phyloP scores from a whole-genome alignment of 2,329 filamentous ascomycete genomes.

The Teratosphaeriaceae sp. region DNA sequence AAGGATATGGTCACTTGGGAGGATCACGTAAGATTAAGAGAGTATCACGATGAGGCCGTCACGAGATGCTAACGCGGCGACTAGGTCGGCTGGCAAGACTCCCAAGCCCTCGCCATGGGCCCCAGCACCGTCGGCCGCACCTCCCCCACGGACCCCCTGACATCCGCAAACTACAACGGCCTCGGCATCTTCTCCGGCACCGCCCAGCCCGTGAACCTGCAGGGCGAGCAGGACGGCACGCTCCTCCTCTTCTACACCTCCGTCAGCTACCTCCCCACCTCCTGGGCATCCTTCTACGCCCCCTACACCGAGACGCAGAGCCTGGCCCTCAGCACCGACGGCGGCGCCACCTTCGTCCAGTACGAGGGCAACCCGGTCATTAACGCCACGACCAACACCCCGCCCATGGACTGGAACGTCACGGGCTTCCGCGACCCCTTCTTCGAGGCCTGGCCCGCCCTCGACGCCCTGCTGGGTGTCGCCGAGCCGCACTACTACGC shows the following conservation, averaged over 20 bases:
- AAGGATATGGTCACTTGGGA: slow-evolving; percentile 40
- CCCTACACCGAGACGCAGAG: slow-evolving; percentile 41
- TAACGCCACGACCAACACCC: slow-evolving; percentile 25
- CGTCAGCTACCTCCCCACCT: slow-evolving; percentile 40
- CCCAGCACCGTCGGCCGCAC: slow-evolving; percentile 31
- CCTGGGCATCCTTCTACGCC: slow-evolving; percentile 39
- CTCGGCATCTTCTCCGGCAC: slow-evolving; percentile 50
- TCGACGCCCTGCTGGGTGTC: slow-evolving; percentile 37
- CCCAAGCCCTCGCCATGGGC: slow-evolving; percentile 33
- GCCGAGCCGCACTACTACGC: slow-evolving; percentile 40
- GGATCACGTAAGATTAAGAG: slow-evolving; percentile 10
- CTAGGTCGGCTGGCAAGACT: slow-evolving; percentile 39
- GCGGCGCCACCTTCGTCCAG: slow-evolving; percentile 42
- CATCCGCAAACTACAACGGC: slow-evolving; percentile 37
- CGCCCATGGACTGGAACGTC: slow-evolving; percentile 40
- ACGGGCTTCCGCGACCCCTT: slow-evolving; percentile 36
- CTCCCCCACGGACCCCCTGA: neutral
- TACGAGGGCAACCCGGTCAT: slow-evolving; percentile 43
- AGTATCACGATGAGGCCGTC: too few species aligned
- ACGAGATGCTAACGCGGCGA: neutral
- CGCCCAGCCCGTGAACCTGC: slow-evolving; percentile 42
- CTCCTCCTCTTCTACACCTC: slow-evolving; percentile 44
- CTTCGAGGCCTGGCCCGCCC: slow-evolving; percentile 31
- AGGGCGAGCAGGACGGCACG: slow-evolving; percentile 41
- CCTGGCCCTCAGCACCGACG: slow-evolving; percentile 39